Conservation (phyloP, 768 basidiomycete species). For the Calocybe gangraenosa region DNA sequence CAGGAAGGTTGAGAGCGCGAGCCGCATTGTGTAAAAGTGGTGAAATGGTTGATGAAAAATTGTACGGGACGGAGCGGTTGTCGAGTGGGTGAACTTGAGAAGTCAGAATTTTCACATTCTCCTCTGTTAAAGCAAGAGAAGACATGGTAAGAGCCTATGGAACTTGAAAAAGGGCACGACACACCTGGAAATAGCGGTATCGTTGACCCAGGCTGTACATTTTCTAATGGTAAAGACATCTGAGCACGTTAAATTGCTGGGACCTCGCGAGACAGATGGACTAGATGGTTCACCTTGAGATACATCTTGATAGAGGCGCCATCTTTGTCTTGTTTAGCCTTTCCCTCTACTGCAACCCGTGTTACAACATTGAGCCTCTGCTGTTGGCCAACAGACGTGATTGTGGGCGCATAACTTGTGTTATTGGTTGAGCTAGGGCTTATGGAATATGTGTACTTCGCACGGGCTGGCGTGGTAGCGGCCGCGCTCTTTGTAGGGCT, state of each 20-base stretch:
- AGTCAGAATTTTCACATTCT: constrained; percentile 69
- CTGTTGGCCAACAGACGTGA: constrained; percentile 37
- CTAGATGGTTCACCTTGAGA: constrained; percentile 52
- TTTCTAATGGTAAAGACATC: constrained; percentile 69
- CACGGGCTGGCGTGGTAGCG: constrained; percentile 10
- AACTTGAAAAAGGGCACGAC: constrained; percentile 14
- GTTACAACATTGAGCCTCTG: constrained; percentile 66
- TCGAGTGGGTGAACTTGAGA: constrained; percentile 79
- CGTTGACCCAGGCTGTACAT: constrained; percentile 59
- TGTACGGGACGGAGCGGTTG: constrained; percentile 65
- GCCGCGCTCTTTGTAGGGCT: constrained; percentile 11
- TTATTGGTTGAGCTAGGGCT: constrained; percentile 19
- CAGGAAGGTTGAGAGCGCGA: constrained; percentile 61
- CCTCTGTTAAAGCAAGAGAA: constrained; percentile 43
- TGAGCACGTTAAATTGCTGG: constrained; percentile 19
- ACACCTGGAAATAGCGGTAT: constrained; percentile 72
- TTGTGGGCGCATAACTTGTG: constrained; percentile 41
- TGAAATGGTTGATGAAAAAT: constrained; percentile 59
- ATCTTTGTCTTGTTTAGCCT: constrained; percentile 60
- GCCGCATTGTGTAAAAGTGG: constrained; percentile 69
- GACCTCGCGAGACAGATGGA: neutral
- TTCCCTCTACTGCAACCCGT: constrained; percentile 71
- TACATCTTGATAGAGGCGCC: constrained; percentile 71
- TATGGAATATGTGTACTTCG: constrained; percentile 16
- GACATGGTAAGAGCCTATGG: neutral